phyloP scores from a whole-genome alignment of 768 basidiomycete genomes.

The Podaxis sp. region DNA sequence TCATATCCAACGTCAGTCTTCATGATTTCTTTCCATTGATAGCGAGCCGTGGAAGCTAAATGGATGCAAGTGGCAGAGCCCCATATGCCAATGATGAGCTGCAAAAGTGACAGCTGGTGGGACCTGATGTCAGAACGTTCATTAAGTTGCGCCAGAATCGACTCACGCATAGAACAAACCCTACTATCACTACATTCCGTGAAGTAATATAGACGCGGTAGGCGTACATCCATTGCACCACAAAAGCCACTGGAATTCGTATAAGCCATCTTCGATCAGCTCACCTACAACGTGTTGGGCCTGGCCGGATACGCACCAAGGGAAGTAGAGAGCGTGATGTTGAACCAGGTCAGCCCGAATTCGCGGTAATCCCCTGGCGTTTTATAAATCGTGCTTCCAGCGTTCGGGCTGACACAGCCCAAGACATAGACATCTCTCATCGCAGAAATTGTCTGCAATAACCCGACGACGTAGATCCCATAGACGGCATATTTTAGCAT shows the following conservation, averaged over 20 bases:
- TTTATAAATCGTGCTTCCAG: background rate
- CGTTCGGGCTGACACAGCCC: background rate
- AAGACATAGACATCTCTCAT: background rate
- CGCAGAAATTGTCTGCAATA: background rate
- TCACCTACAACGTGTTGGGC: no score
- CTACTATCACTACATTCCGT: background rate
- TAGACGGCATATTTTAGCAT: background rate
- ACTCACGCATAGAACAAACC: background rate
- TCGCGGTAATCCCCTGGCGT: conserved; percentile 2
- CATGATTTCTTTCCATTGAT: background rate
- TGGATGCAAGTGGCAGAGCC: background rate
- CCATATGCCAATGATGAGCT: conserved; percentile 4
- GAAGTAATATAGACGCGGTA: background rate
- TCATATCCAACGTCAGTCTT: background rate
- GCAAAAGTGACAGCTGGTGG: background rate
- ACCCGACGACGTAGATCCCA: background rate
- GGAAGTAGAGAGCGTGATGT: background rate
- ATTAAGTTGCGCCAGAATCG: background rate
- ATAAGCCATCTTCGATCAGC: background rate
- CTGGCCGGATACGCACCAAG: background rate
- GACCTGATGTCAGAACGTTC: background rate
- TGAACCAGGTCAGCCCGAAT: conserved; percentile 3
- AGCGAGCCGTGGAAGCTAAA: background rate
- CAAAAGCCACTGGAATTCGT: background rate
- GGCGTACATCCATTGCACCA: conserved; percentile 3